These are phyloP conservation scores for Thelephora ganbajun DNA, from an alignment of 768 basidiomycete species.

Conservation along the genomic window DNA sequence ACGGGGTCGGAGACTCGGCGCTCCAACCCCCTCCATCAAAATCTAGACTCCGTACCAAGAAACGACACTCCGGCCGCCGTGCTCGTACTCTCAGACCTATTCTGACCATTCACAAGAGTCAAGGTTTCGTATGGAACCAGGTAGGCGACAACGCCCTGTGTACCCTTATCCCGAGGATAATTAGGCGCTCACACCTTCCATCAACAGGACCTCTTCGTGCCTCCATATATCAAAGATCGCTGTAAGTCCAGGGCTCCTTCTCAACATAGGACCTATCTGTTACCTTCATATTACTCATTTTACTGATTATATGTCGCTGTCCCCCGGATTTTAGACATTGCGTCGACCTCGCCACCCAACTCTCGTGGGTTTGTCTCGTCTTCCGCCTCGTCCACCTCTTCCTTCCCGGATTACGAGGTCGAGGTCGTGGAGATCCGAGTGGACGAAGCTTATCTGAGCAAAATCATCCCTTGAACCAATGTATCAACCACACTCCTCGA, in stretches of 20 bases:
- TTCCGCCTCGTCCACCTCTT: slow-evolving; percentile 51
- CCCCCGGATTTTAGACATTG: slow-evolving; percentile 37
- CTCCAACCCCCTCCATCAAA: slow-evolving; percentile 8
- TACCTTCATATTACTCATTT: slow-evolving; percentile 10
- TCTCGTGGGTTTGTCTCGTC: slow-evolving; percentile 52
- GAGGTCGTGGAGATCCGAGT: slow-evolving; percentile 84
- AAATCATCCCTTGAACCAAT: slow-evolving; percentile 46
- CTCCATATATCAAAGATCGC: slow-evolving; percentile 82
- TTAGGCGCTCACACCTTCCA: slow-evolving; percentile 2
- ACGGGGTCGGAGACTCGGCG: slow-evolving; percentile 18
- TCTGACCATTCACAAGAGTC: slow-evolving; percentile 73
- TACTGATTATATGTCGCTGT: slow-evolving; percentile 1
- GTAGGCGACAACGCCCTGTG: slow-evolving; percentile 22
- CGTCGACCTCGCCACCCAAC: slow-evolving; percentile 72
- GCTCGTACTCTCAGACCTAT: slow-evolving; percentile 63
- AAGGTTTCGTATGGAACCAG: slow-evolving; percentile 89
- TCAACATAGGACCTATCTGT: slow-evolving; percentile 8
- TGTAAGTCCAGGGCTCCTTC: slow-evolving; percentile 38
- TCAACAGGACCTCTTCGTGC: slow-evolving; percentile 67
- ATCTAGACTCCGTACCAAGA: slow-evolving; percentile 17
- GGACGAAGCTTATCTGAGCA: slow-evolving; percentile 60
- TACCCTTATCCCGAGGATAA: not conserved
- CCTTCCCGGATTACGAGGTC: slow-evolving; percentile 64
- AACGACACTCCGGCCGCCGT: slow-evolving; percentile 37
- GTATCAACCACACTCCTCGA: not conserved